Conservation (phyloP, 2,329 filamentous ascomycete genomes). For the Intubia oerlemansii region DNA sequence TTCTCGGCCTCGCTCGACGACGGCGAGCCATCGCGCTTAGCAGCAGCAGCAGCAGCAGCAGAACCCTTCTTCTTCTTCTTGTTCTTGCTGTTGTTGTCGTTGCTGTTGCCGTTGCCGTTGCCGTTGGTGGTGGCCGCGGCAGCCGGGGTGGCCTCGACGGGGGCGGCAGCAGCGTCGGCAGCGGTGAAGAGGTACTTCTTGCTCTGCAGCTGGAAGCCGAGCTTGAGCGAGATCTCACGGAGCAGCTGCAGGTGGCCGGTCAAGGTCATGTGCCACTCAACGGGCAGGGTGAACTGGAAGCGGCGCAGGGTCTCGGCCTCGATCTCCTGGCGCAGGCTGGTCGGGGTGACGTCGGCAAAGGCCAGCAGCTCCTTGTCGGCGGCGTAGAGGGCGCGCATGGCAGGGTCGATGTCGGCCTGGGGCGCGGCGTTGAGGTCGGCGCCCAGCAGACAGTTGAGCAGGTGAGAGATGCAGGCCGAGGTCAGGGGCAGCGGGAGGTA, state of each 20-base stretch:
- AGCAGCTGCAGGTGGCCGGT: constrained; percentile 59
- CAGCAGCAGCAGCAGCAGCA: constrained; percentile 22
- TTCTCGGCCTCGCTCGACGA: constrained; percentile 20
- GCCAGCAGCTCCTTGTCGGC: constrained; percentile 52
- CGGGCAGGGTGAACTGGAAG: constrained; percentile 54
- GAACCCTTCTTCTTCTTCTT: constrained; percentile 37
- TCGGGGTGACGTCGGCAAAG: constrained; percentile 61
- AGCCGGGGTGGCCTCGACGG: constrained; percentile 2
- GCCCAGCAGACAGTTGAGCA: constrained; percentile 86
- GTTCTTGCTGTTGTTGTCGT: constrained; percentile 12
- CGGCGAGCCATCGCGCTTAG: constrained; percentile 31
- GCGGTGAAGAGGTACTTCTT: constrained; percentile 51
- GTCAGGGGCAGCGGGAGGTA: constrained; percentile 61
- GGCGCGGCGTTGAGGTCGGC: constrained; percentile 56
- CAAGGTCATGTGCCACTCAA: constrained; percentile 43
- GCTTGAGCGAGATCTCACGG: constrained; percentile 70
- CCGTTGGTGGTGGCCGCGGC: constrained; percentile 1
- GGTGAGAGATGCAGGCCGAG: constrained; percentile 60
- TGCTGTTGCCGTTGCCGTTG: constrained; percentile 5
- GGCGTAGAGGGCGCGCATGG: constrained; percentile 53
- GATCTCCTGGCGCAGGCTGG: constrained; percentile 46
- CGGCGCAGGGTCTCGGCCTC: constrained; percentile 49
- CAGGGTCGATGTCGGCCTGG: constrained; percentile 52
- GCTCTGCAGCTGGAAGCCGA: constrained; percentile 71
- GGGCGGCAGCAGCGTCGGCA: constrained; percentile 16